A percentile compares a stretch with the other conserved stretches of the same genome.
Conservation (phyloP, 352 stramenopile species). For the Pythium insidiosum region DNA sequence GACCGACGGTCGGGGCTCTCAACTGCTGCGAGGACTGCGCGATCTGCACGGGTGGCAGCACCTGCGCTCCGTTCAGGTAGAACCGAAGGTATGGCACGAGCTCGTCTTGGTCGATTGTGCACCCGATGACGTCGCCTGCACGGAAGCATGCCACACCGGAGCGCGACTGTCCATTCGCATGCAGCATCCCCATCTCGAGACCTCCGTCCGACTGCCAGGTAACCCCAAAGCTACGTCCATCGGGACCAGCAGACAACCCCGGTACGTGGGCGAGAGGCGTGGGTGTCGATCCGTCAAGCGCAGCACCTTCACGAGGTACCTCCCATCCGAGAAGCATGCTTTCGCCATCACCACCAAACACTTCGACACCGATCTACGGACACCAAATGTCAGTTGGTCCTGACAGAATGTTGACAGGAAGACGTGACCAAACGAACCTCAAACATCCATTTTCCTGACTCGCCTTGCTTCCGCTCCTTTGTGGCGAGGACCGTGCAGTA, state of each 20-base stretch:
- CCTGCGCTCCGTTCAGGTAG: constrained; percentile 69
- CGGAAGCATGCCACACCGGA: constrained; percentile 60
- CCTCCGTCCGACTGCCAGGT: constrained; percentile 70
- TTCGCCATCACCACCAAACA: constrained; percentile 51
- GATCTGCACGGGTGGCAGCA: constrained; percentile 22
- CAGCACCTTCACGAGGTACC: constrained; percentile 25
- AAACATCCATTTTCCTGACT: constrained; percentile 78
- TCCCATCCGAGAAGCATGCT: constrained; percentile 78
- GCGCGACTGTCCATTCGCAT: constrained; percentile 57
- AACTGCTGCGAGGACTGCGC: neutral
- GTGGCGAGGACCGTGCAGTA: constrained; percentile 70
- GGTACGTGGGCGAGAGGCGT: constrained; percentile 26
- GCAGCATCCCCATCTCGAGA: constrained; percentile 67
- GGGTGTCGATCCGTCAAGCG: no score
- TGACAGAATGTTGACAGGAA: no score
- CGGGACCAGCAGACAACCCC: constrained; percentile 40
- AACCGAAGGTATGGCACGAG: constrained; percentile 57
- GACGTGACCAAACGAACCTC: no score
- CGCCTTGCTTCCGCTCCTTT: constrained; percentile 56
- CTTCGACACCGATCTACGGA: constrained; percentile 29
- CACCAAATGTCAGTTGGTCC: no score
- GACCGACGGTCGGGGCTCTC: neutral
- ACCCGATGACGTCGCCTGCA: constrained; percentile 58
- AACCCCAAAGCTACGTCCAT: constrained; percentile 55
- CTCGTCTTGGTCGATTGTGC: constrained; percentile 70